Percentiles rank a stretch among this genome's conserved stretches.
phyloP scores from a whole-genome alignment of 1,284 basidiomycete species.

The Ceratobasidium sp. region DNA sequence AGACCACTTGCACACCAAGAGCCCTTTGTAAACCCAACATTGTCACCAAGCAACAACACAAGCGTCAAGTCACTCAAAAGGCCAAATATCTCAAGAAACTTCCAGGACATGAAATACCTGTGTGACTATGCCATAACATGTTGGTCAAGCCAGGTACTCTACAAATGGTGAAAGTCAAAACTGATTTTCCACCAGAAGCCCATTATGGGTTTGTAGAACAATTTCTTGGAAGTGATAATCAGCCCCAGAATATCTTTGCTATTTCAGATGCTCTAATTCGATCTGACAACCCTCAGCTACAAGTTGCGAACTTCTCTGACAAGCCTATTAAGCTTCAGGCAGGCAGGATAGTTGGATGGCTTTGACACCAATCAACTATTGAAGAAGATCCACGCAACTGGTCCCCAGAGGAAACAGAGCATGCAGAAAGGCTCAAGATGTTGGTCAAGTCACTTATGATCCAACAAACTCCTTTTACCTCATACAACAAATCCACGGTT shows the following conservation, averaged over 20 bases:
- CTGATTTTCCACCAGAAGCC: not conserved
- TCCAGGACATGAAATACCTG: not conserved
- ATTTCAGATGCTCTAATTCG: constrained; percentile 43
- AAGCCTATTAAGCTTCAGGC: constrained; percentile 39
- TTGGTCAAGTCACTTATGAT: not conserved
- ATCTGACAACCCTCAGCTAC: constrained; percentile 38
- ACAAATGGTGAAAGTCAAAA: not conserved
- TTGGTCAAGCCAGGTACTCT: not conserved
- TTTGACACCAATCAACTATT: constrained; percentile 37
- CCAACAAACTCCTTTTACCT: constrained; percentile 39
- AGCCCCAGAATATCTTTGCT: constrained; percentile 42
- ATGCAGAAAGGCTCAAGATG: not conserved
- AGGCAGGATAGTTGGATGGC: constrained; percentile 42
- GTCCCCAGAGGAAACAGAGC: not conserved
- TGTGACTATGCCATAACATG: not conserved
- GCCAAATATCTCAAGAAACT: too few relatives aligned
- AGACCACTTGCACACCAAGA: too few relatives aligned
- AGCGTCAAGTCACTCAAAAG: too few relatives aligned
- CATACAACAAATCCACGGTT: not conserved
- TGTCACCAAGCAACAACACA: too few relatives aligned
- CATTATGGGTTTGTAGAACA: not conserved
- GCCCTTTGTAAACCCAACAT: too few relatives aligned
- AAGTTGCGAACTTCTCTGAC: constrained; percentile 44
- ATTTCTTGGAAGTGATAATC: not conserved
- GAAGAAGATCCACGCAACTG: not conserved